Base-by-base conservation (phyloP, 2,329 filamentous ascomycete genomes). In the Fusarium clavum region DNA sequence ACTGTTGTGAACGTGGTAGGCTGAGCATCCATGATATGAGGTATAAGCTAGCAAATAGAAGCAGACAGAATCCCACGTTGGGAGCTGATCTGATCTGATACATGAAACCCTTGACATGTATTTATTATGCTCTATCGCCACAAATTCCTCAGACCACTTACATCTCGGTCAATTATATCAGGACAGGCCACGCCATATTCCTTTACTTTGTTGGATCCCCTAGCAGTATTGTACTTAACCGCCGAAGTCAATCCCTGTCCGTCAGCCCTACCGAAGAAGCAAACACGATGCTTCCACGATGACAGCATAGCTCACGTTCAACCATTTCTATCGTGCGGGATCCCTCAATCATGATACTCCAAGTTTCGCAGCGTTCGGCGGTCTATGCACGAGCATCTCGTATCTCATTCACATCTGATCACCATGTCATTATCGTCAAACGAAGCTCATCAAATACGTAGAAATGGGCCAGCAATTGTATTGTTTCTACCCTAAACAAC, bases 21-120 rank as follows among this genome's bases (percentile, higher is more conserved):
- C 27, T 54, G 34, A 45, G 34, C 38, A 44, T 38, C n/a, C 44
- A 56, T 56, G 59, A 41, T 54, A 60, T 61, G 59, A 55, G 49
- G 38, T 38, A 27, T 67, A 68, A 52, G 53, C 62, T 70, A 70
- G 58, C 40, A 49, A n/a, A 27, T 69, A 34, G 63, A 70, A 68
- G 24, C 43, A 34, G 12, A 24, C 12, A 61, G 67, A 70, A 68
- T 12, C 43, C 43, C 38, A 54, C 64, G 52, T 44, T 59, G 40
- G 22, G 34, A 54, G 25, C 57, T 51, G 46, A 65, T 30, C 53
- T 66, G 38, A 64, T 40, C 61, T 27, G 47, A 46, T 49, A 57
- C 34, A 40, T 25, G 41, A 53, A 44, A 41, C 29, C 24, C 49
- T 59, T 64, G 59, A 44, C 38, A 55, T 29, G 34, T 44, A 57